These are phyloP conservation scores for Emericellopsis cladophorae DNA, from an alignment of 2,329 filamentous ascomycete species.

Conservation along the genomic window DNA sequence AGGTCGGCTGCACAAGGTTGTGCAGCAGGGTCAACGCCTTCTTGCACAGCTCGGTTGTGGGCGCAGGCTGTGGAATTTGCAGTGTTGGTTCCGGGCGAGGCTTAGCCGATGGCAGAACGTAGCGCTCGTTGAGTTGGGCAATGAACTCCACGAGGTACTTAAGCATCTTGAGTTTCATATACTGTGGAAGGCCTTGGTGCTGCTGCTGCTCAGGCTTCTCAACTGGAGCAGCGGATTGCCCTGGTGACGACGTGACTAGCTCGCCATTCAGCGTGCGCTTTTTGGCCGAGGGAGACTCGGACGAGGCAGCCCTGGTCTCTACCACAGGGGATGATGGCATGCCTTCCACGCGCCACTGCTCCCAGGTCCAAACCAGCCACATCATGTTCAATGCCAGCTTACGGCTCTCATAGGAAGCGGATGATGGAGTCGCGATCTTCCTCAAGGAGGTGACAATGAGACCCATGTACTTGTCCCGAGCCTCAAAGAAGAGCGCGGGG, in stretches of 20 bases:
- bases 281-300: slow-evolving; percentile 59
- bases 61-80: slow-evolving; percentile 34
- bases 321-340: slow-evolving; percentile 13
- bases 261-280: slow-evolving; percentile 70
- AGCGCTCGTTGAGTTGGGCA: slow-evolving; percentile 76
- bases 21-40: slow-evolving; percentile 73
- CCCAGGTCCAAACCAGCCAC: slow-evolving; percentile 84
- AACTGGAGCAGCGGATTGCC: not conserved
- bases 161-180: slow-evolving; percentile 66
- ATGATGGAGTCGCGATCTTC: slow-evolving; percentile 76
- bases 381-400: slow-evolving; percentile 86
- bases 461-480: slow-evolving; percentile 78
- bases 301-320: slow-evolving; percentile 20
- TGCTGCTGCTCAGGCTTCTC: slow-evolving; percentile 12
- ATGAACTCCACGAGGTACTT: slow-evolving; percentile 97
- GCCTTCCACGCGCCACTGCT: slow-evolving; percentile 66
- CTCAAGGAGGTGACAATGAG: slow-evolving; percentile 80
- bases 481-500: slow-evolving; percentile 87
- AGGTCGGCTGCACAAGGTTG: slow-evolving; percentile 72
- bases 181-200: slow-evolving; percentile 54
- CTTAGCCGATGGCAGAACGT: slow-evolving; percentile 60
- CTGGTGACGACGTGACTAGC: slow-evolving; percentile 1
- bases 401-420: slow-evolving; percentile 80
- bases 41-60: slow-evolving; percentile 67
- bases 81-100: slow-evolving; percentile 27